Base-by-base conservation (phyloP, 108 stramenopile species). In the Skeletonema marinoi region DNA sequence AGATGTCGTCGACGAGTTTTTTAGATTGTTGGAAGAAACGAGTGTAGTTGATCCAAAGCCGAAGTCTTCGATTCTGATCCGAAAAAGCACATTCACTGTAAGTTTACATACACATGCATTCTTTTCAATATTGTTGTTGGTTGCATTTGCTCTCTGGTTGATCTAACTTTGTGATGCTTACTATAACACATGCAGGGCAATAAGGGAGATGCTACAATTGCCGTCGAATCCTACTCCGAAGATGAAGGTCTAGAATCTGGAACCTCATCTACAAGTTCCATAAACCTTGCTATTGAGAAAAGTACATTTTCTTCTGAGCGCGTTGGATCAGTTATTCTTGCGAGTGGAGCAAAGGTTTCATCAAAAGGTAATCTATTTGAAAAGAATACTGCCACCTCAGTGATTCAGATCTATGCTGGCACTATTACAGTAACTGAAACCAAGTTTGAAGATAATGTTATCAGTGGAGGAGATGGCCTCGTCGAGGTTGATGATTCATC, bases 371-470 rank as follows among this genome's bases (percentile, higher is more conserved):
- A 59, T 30, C 41, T 33, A 21, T 82, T 76, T 60, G 14, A 39
- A 0, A 76, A 72, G 36, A 82, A 82, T 60, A 69, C 70, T 68
- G 81, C 75, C 32, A 62, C 61, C 39, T 72, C 75, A 33, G 61
- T 82, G 38, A 67, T 82, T 7, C 54, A 68, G 12, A 41, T 60
- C 7, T 32, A 76, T 60, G 30, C 50, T 16, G 81, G 81, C 19
- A 72, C 75, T 14, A 25, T 82, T 17, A 58, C 81, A 3, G 68
- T 82, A 54, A 39, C 58, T 21, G 42, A 42, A 21, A 82, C 74
- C 6, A 58, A 76, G 60, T 82, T 82, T 42, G 12, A 41, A 1
- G 19, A 60, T 9, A 82, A 82, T 44, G 42, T 30, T 46, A 60
- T 82, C 8, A 44, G 48, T 32, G 75, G 74, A 2, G 60, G 51